Percentiles rank a stretch among this genome's conserved stretches.
phyloP scores from a whole-genome alignment of 768 basidiomycete genomes.

The Trametes cubensis region DNA sequence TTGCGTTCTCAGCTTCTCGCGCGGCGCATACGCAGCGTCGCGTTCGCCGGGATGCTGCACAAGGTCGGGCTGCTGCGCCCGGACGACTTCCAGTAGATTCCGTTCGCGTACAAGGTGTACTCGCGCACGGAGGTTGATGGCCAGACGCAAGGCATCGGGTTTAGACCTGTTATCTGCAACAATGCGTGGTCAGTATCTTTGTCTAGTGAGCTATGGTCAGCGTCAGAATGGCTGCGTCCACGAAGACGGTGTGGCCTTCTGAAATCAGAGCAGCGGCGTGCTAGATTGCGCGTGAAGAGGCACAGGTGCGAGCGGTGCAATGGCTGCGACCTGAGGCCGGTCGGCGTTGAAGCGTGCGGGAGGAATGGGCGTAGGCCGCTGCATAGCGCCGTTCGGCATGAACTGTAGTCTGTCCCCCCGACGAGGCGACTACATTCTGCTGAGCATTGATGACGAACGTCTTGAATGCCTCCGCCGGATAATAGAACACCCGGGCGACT shows the following conservation, averaged over 20 bases:
- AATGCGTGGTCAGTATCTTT: constrained; percentile 60
- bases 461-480: too few species aligned
- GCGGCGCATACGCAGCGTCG: constrained; percentile 72
- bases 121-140: constrained; percentile 55
- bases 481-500: constrained; percentile 72
- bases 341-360: too few species aligned
- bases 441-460: too few species aligned
- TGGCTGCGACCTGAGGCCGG: too few species aligned
- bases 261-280: too few species aligned
- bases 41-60: constrained; percentile 75
- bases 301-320: too few species aligned
- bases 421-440: too few species aligned
- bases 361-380: too few species aligned
- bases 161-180: constrained; percentile 72
- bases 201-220: background rate
- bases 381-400: too few species aligned
- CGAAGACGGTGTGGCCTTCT: constrained; percentile 78
- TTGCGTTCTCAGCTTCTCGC: constrained; percentile 82
- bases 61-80: constrained; percentile 73
- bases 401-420: too few species aligned
- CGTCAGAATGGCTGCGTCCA: constrained; percentile 28
- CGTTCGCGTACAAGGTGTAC: constrained; percentile 81
- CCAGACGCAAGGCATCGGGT: constrained; percentile 64
- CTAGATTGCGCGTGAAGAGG: too few species aligned
- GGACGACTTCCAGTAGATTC: constrained; percentile 73